Conservation (phyloP, 2,329 filamentous ascomycete genomes). For the Didymella segeticola region DNA sequence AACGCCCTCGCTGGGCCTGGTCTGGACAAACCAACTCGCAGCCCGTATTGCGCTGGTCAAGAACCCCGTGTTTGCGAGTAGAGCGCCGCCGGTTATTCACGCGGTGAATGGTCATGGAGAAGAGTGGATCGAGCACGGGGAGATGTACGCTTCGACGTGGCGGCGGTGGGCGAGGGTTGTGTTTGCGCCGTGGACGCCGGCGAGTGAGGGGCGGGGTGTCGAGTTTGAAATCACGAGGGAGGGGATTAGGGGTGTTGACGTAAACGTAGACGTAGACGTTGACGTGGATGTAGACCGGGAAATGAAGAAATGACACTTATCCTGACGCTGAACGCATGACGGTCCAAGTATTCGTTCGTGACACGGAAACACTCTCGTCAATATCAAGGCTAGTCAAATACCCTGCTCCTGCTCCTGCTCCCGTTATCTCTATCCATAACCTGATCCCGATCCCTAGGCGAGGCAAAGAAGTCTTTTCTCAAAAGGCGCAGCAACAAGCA, state of each 20-base stretch:
- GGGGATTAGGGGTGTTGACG: slow-evolving; percentile 35
- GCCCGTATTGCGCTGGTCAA: slow-evolving; percentile 83
- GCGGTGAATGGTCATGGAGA: slow-evolving; percentile 47
- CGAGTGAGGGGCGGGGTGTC: slow-evolving; percentile 60
- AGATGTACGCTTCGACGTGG: slow-evolving; percentile 64
- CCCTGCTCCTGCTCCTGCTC: too few species aligned
- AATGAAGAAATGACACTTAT: too few species aligned
- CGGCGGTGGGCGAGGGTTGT: slow-evolving; percentile 85
- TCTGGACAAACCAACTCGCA: slow-evolving; percentile 90
- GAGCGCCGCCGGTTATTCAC: slow-evolving; percentile 20
- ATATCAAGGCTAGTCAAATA: too few species aligned
- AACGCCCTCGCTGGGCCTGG: slow-evolving; percentile 83
- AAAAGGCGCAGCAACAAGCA: slow-evolving; percentile 13
- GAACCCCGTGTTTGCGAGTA: slow-evolving; percentile 59
- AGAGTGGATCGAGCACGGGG: slow-evolving; percentile 49
- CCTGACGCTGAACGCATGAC: neutral
- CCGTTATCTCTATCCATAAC: slow-evolving; percentile 17
- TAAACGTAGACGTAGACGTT: too few species aligned
- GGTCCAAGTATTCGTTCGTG: neutral
- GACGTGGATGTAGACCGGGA: too few species aligned
- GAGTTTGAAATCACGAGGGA: slow-evolving; percentile 72
- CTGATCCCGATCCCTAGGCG: slow-evolving; percentile 9
- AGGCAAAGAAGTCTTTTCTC: slow-evolving; percentile 12
- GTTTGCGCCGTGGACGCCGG: slow-evolving; percentile 78
- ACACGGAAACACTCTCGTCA: neutral